Base-by-base conservation (phyloP, 2,329 filamentous ascomycete species). In the Aspergillus ruber region DNA sequence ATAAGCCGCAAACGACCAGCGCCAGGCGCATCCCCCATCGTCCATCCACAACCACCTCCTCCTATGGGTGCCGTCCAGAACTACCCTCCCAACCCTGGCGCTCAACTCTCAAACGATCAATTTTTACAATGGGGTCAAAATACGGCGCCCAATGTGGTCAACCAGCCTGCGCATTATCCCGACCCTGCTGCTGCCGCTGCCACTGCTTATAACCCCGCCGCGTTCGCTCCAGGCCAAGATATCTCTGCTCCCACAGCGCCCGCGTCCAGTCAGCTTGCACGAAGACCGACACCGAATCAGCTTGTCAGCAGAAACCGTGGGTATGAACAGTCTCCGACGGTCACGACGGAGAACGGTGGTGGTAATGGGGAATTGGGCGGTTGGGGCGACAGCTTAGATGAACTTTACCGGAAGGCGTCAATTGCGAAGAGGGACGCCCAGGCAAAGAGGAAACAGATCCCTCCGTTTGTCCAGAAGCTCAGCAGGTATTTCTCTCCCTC, bases 391-490 rank as follows among this genome's bases (percentile, higher is more conserved):
- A 88, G 83, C 55, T 78, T 94, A 50, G 86, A 90, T 52, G 77
- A 86, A 46, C 72, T 96, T 51, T 89, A 95, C 63, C 82, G 86
- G 64, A 83, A 83, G 69, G 90, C 90, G 18, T 78, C 85, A 54
- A 75, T 86, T 52, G 90, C 90, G 7, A 95, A 94, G 74, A 82
- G 85, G 63, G 93, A 97, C 49, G 85, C 90, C 0, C 86, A 90
- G 65, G 80, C 85, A 13, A 97, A 95, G 69, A 79, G 90, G 60
- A 97, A 97, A 70, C 88, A 94, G 62, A 97, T 98, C 9, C 91
- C 93, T 1, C 91, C 93, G 0, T 98, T 98, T 74, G 90, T 98
- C 39, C 90, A 96, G 68, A 98, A 98, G 66, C 73, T 98, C 47
- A 95, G 90, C 82, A 97, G 91, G 91, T 94, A 74, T 13, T 4